Evolutionary conservation across 2,329 filamentous ascomycete species (phyloP).

Genomic region (Parastagonospora nodorum): DNA sequence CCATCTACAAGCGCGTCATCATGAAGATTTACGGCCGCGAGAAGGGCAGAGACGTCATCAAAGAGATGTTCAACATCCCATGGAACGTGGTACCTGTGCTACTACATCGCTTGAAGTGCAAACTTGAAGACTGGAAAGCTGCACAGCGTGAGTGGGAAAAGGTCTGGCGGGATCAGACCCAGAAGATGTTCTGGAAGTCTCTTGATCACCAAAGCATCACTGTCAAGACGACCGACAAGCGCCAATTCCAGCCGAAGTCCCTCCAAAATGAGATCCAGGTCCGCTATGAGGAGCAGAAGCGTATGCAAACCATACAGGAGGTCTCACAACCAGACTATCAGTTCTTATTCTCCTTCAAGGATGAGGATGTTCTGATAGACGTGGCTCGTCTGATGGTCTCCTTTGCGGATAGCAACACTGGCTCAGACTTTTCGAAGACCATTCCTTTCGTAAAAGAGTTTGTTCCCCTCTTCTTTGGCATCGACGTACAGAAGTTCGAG

Average conservation of each 20-base stretch:
- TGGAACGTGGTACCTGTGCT: constrained; percentile 88
- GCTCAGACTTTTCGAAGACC: constrained; percentile 51
- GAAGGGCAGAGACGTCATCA: constrained; percentile 81
- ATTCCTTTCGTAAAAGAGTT: constrained; percentile 57
- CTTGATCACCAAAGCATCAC: constrained; percentile 95
- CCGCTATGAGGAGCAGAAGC: constrained; percentile 88
- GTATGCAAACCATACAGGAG: constrained; percentile 65
- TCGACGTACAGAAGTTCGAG: constrained; percentile 62
- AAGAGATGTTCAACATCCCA: constrained; percentile 82
- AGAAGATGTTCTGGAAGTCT: constrained; percentile 93
- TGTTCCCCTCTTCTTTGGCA: constrained; percentile 56
- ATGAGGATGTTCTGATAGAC: constrained; percentile 59
- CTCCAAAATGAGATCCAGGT: constrained; percentile 89
- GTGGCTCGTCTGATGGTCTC: constrained; percentile 52
- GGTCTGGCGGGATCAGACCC: constrained; percentile 95
- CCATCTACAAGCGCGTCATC: constrained; percentile 94
- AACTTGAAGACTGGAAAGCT: constrained; percentile 97
- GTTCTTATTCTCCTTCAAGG: constrained; percentile 73
- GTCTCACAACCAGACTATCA: constrained; percentile 70
- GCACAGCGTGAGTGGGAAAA: constrained; percentile 98
- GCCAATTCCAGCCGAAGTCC: constrained; percentile 86
- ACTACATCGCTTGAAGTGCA: constrained; percentile 87
- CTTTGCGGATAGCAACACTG: constrained; percentile 49
- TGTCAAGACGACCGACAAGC: constrained; percentile 87
- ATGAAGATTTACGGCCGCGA: constrained; percentile 96